phyloP scores from a whole-genome alignment of 345 rosid genomes.

The Psidium guajava region DNA sequence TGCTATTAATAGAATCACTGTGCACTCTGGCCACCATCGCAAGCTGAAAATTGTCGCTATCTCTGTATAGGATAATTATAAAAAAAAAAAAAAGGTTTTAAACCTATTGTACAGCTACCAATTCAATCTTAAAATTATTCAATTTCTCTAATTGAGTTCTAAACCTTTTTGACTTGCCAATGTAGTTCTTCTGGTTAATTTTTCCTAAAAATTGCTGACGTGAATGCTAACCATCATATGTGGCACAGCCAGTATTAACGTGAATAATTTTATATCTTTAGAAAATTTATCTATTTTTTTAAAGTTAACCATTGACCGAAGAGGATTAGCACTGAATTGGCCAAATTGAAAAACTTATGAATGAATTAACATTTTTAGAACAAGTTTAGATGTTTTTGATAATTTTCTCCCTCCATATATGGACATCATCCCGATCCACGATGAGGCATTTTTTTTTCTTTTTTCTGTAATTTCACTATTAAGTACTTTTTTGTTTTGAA shows the following conservation, averaged over 20 bases:
- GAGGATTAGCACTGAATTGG: accelerated
- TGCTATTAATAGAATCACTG: neutral
- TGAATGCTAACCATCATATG: accelerated
- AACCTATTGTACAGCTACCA: accelerated
- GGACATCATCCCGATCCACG: neutral
- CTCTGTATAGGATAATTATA: neutral
- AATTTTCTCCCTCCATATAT: accelerated
- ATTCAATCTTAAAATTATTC: neutral
- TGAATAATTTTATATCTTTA: too few species aligned
- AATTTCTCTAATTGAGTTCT: neutral
- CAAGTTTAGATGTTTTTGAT: neutral
- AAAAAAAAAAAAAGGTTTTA: neutral
- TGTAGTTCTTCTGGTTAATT: accelerated
- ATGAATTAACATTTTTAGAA: accelerated
- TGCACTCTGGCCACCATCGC: too few species aligned
- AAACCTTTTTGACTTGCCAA: neutral
- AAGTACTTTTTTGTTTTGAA: neutral
- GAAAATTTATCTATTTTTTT: neutral
- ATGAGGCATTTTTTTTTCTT: neutral
- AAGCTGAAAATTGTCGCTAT: neutral
- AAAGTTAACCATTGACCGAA: accelerated
- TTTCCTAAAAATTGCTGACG: accelerated
- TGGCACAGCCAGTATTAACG: accelerated
- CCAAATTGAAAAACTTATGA: neutral
- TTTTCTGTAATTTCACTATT: accelerated